Conservation (phyloP, 2,329 filamentous ascomycete genomes). For the Septoria linicola region DNA sequence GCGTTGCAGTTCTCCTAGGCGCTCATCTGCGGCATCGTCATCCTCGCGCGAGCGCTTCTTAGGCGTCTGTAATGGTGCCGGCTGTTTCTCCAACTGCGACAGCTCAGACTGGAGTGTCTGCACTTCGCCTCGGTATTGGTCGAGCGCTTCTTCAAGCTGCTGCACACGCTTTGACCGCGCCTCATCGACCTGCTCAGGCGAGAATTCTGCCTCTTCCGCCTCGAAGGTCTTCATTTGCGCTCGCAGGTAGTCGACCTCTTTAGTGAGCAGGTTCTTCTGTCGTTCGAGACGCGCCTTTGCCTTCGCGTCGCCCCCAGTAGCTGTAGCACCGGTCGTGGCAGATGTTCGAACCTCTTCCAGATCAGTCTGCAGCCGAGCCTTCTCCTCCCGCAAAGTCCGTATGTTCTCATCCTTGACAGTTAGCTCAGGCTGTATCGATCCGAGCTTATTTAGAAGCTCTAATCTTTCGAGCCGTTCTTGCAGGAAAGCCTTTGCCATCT, state of each 20-base stretch:
- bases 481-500: conserved; percentile 78
- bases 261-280: conserved; percentile 79
- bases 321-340: conserved; percentile 35
- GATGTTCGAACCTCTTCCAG: conserved; percentile 65
- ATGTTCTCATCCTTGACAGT: conserved; percentile 74
- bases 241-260: conserved; percentile 91
- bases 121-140: conserved; percentile 80
- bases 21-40: conserved; percentile 61
- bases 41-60: conserved; percentile 40
- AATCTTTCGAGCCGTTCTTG: conserved; percentile 78
- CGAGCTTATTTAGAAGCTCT: conserved; percentile 76
- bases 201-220: conserved; percentile 81
- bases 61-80: conserved; percentile 62
- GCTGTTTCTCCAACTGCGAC: conserved; percentile 57
- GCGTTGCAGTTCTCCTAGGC: conserved; percentile 77
- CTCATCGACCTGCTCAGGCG: conserved; percentile 75
- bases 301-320: conserved; percentile 59
- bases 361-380: conserved; percentile 62
- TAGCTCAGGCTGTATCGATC: conserved; percentile 74
- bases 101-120: conserved; percentile 72
- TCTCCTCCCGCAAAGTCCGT: conserved; percentile 69
- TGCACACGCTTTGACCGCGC: conserved; percentile 71
- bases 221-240: conserved; percentile 87
- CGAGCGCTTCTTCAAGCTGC: conserved; percentile 81
- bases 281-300: conserved; percentile 74